Evolutionary conservation across 345 rosid genomes (phyloP), one percentile per base, ranked within the genome.

Genomic region (Populus ilicifolia): DNA sequence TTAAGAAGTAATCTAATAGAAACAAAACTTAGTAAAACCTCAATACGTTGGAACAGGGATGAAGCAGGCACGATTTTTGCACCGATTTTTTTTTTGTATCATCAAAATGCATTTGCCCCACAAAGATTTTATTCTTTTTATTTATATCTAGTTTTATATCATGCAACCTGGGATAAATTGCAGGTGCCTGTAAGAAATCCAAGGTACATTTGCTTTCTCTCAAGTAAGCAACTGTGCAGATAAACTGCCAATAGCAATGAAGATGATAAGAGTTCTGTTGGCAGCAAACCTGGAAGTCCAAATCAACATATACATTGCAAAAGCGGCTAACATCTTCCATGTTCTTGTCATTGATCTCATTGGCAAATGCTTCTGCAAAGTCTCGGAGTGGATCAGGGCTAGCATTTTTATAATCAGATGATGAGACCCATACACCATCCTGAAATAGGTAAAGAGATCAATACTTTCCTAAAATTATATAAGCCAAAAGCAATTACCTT

Each of bases 401-500:
- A 80, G 94, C 97, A 72, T 71, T 82, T 82, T 65, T 87, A 72
- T 93, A 94, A 78, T 89, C 95, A 61, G 94, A 82, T 25, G 93
- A 87, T n/a, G 89, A 83, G 46, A 94, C 89, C 98, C 95, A 93
- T 13, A 83, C 65, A 71, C 98, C 98, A 41, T 86, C 92, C 98
- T 93, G 87, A 84, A 80, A 81, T 41, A 36, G 70, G 75, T 73
- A 46, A 43, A 73, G 44, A 59, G 46, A 83, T 70, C 71, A 62
- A 76, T 13, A 63, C 29, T 68, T 21, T 44, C 54, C 70, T 65
- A 2, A 8, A 59, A 75, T 29, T 79, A 69, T 27, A 36, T 8
- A 48, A 36, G 65, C 35, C 21, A 14, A 11, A 46, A 63, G 8
- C 21, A 62, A 17, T 33, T 16, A 71, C 59, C 69, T 23, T 27